Evolutionary conservation across 1,284 basidiomycete species (phyloP).

Genomic region (Ganoderma sinense): DNA sequence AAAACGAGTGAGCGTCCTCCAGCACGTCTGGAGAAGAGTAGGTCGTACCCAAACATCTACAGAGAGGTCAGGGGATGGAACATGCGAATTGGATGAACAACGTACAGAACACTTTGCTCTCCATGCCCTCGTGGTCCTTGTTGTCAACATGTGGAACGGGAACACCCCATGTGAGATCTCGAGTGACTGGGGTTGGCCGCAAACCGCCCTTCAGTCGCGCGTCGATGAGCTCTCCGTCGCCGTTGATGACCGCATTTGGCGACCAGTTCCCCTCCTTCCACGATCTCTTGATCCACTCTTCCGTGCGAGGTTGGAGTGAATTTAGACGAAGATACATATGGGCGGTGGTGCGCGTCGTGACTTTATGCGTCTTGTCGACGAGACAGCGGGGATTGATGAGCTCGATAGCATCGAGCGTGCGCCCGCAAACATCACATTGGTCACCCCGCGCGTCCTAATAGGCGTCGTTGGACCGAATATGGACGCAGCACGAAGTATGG

Average conservation of each 20-base stretch:
- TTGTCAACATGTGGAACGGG: constrained; percentile 83
- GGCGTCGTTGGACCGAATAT: neutral
- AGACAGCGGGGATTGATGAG: constrained; percentile 97
- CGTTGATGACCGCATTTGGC: constrained; percentile 89
- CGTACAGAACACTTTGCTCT: constrained; percentile 96
- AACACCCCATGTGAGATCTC: constrained; percentile 97
- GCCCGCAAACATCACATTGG: constrained; percentile 95
- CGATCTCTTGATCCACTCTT: constrained; percentile 89
- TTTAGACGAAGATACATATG: constrained; percentile 96
- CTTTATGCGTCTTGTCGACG: constrained; percentile 81
- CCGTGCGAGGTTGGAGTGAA: constrained; percentile 82
- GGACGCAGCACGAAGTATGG: neutral
- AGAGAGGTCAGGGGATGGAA: constrained; percentile 15
- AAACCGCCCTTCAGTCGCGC: constrained; percentile 90
- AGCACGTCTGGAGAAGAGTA: neutral
- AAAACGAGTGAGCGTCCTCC: neutral
- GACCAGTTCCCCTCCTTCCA: constrained; percentile 91
- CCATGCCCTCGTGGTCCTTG: constrained; percentile 84
- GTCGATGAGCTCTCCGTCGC: constrained; percentile 90
- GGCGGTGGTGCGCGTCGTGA: constrained; percentile 82
- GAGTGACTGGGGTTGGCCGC: constrained; percentile 89
- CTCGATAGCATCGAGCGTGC: constrained; percentile 93
- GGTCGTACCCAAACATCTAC: constrained; percentile 84
- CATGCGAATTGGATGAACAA: constrained; percentile 6
- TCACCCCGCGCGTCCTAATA: constrained; percentile 94